Percentiles rank a stretch among this genome's conserved stretches.
phyloP scores from a whole-genome alignment of 371 early-diverging fungal species.

The Mortierella sp. region DNA sequence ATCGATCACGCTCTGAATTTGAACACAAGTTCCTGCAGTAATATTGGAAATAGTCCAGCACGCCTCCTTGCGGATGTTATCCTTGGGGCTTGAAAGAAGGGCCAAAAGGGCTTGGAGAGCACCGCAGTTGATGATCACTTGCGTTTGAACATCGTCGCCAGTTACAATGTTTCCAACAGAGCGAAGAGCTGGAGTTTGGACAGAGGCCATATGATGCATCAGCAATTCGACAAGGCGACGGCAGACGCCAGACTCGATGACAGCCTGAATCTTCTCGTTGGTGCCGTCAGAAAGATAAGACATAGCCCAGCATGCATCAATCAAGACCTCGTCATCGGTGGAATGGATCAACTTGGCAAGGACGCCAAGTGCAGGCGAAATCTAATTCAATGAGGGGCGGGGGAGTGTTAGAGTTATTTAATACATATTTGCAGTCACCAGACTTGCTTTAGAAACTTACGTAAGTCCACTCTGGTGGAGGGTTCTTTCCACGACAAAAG shows the following conservation, averaged over 20 bases:
- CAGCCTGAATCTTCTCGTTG: constrained; percentile 96
- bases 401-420: neutral
- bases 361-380: constrained; percentile 91
- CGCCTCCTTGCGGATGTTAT: constrained; percentile 98
- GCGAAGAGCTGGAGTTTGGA: constrained; percentile 98
- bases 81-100: constrained; percentile 89
- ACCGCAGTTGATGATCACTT: constrained; percentile 94
- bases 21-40: constrained; percentile 96
- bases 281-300: constrained; percentile 98
- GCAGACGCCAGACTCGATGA: constrained; percentile 96
- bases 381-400: constrained; percentile 60
- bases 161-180: constrained; percentile 99
- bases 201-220: constrained; percentile 85
- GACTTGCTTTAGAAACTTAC: constrained; percentile 59
- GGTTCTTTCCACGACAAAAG: constrained; percentile 99
- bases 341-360: constrained; percentile 92
- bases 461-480: constrained; percentile 93
- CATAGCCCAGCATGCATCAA: constrained; percentile 99
- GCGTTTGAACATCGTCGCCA: constrained; percentile 98
- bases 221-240: constrained; percentile 95
- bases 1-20: constrained; percentile 97
- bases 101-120: constrained; percentile 86
- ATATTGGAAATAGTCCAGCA: constrained; percentile 99
- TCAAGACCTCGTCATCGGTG: constrained; percentile 95
- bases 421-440: neutral